Base-by-base conservation (phyloP, 2,329 filamentous ascomycete genomes). In the Podosphaera fusca region DNA sequence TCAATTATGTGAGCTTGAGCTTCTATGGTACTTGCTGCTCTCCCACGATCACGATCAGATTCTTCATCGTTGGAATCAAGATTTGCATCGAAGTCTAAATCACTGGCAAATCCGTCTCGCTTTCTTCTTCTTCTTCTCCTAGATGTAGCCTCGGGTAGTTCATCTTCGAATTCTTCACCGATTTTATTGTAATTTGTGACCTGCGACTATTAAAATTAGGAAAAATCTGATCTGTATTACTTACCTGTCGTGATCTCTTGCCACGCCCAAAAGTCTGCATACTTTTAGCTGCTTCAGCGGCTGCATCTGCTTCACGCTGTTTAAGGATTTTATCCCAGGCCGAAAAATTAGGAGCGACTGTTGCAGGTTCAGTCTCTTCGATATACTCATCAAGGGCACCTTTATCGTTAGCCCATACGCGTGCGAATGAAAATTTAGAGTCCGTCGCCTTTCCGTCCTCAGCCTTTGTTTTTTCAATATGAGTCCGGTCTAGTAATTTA, bases 271-370 rank as follows among this genome's bases (percentile, higher is more conserved):
- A 79, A n/a, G 79, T 79, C 67, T 94, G 80, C 54, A 81, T 75
- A 58, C 81, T 80, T 14, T 72, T 74, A 38, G 81, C 81, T 6
- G 81, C 80, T 63, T 88, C 81, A 57, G 80, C 79, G n/a, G 79
- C 76, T 2, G 88, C 89, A 57, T 84, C 80, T 47, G 79, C 80
- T 68, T 94, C 87, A 60, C 92, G 81, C 66, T 94, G 79, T 56
- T 82, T 80, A 40, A 98, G 73, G 59, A 98, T 95, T 63, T 82
- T 83, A 56, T 94, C 88, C 94, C 94, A 98, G 0, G 94, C 79
- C 40, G 80, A 81, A 12, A 78, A 75, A 64, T 82, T 82, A 8
- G 82, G 74, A 0, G 74, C 72, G 6, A 74, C 68, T 4, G 76
- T 72, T 5, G 77, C 75, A 33, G 78, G 73, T 1, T 75, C 72